Base-by-base conservation (phyloP, 805 yeast genomes). In the Yarrowia phangngaensis region DNA sequence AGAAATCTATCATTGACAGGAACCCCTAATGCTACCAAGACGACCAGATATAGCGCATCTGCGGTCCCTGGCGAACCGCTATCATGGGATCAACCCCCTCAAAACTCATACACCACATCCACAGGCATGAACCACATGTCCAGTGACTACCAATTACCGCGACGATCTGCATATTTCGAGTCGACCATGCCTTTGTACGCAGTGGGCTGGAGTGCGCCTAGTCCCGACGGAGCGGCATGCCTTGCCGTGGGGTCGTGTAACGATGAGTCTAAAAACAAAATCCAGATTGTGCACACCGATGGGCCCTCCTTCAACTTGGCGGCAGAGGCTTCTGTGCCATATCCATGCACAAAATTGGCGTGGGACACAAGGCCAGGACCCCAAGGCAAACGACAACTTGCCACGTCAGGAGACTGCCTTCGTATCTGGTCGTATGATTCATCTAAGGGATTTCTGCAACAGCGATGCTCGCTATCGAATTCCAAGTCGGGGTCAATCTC, bases 191-290 rank as follows among this genome's bases (percentile, higher is more conserved):
- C 80, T 1, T 59, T 79, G 9, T 75, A 68, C 52, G 68, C 72
- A 5, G 63, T 71, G 23, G 82, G 76, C 53, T 79, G 84, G 84
- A 56, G 75, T 4, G 53, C 54, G 17, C 54, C 66, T n/a, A 55
- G 53, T 4, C 55, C 57, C 8, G 60, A 68, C 3, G 70, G 69
- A 2, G 52, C 59, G 8, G 80, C 79, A 7, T 67, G 72, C 36
- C 64, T 84, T 6, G 92, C 86, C 0, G 61, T 82, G n/a, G 73
- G 81, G n/a, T 75, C 95, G 0, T 86, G 79, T 61, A 75, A 84
- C 52, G 97, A 89, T 62, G 95, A 86, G 43, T 69, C 78, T 20
- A 68, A 72, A 30, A 89, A 89, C 64, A 76, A 76, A 55, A 62
- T 88, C 22, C 55, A 60, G 43, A 54, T 65, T n/a, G 47, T 63